These are phyloP conservation scores for Ilyonectria robusta DNA, from an alignment of 2,329 filamentous ascomycete species.

Conservation along the genomic window DNA sequence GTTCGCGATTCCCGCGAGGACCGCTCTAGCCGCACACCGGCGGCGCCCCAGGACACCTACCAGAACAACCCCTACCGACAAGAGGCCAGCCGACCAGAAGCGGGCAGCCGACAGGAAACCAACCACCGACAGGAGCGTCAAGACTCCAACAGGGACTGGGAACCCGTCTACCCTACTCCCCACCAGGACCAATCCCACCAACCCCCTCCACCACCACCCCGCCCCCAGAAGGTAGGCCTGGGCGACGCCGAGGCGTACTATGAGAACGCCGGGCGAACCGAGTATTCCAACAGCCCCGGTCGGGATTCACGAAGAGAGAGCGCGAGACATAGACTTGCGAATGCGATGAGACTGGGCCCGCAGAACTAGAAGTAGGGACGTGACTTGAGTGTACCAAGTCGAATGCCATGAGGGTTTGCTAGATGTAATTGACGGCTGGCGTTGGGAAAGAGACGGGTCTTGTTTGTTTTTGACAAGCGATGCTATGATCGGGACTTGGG, in stretches of 20 bases:
- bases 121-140: slow-evolving; percentile 9
- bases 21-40: slow-evolving; percentile 39
- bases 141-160: slow-evolving; percentile 45
- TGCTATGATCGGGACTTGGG: not conserved
- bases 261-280: slow-evolving; percentile 42
- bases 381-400: slow-evolving; percentile 24
- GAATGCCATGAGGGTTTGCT: slow-evolving; percentile 6
- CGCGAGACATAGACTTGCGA: slow-evolving; percentile 51
- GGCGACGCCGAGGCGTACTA: slow-evolving; percentile 54
- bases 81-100: not conserved
- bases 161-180: slow-evolving; percentile 47
- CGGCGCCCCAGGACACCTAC: slow-evolving; percentile 40
- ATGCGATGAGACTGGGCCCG: slow-evolving; percentile 61
- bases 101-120: slow-evolving; percentile 17
- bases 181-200: slow-evolving; percentile 37
- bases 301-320: slow-evolving; percentile 49
- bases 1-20: slow-evolving; percentile 45
- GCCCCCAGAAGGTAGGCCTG: slow-evolving; percentile 55
- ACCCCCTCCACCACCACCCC: slow-evolving; percentile 54
- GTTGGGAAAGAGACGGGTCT: slow-evolving; percentile 11
- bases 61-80: slow-evolving; percentile 42
- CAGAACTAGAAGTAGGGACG: slow-evolving; percentile 58
- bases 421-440: slow-evolving; percentile 21
- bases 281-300: slow-evolving; percentile 43
- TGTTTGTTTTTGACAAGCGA: not conserved